Evolutionary conservation across 441 rosid genomes (phyloP).

Genomic region (Populus hybrid): DNA sequence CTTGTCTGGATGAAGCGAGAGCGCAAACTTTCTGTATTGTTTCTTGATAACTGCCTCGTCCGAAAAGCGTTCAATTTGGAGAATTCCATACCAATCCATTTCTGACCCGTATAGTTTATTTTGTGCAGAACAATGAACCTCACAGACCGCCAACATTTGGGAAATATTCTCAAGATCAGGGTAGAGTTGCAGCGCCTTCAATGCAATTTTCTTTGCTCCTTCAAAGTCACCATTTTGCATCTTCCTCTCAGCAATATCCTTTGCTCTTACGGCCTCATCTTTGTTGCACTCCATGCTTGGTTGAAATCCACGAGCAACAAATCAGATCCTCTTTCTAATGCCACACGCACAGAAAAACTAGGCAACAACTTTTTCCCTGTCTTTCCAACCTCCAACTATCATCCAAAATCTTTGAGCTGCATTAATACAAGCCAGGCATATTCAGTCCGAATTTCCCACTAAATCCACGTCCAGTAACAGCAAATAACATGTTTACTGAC

Average conservation of each 20-base stretch:
- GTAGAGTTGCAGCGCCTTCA: slow-evolving; percentile 66
- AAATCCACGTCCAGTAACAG: background rate
- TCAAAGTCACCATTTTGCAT: slow-evolving; percentile 57
- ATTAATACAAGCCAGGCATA: slow-evolving; percentile 7
- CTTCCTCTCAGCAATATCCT: slow-evolving; percentile 57
- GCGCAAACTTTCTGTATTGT: slow-evolving; percentile 84
- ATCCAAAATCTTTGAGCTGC: slow-evolving; percentile 18
- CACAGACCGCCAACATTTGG: slow-evolving; percentile 73
- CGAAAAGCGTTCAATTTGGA: slow-evolving; percentile 56
- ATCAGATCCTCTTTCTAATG: background rate
- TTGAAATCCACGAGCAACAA: slow-evolving; percentile 4
- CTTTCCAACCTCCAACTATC: background rate
- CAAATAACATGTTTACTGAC: background rate
- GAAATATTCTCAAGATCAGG: slow-evolving; percentile 51
- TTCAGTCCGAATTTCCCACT: background rate
- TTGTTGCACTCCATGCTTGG: slow-evolving; percentile 73
- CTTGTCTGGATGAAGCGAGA: slow-evolving; percentile 86
- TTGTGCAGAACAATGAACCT: slow-evolving; percentile 75
- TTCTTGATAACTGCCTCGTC: slow-evolving; percentile 69
- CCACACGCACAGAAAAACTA: background rate
- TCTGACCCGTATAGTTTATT: slow-evolving; percentile 53
- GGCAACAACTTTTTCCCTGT: slow-evolving; percentile 1
- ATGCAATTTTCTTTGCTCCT: slow-evolving; percentile 59
- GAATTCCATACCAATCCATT: slow-evolving; percentile 83
- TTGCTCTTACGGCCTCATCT: slow-evolving; percentile 88